Evolutionary conservation across 768 basidiomycete genomes (phyloP).

Genomic region (Candolleomyces efflorescens): DNA sequence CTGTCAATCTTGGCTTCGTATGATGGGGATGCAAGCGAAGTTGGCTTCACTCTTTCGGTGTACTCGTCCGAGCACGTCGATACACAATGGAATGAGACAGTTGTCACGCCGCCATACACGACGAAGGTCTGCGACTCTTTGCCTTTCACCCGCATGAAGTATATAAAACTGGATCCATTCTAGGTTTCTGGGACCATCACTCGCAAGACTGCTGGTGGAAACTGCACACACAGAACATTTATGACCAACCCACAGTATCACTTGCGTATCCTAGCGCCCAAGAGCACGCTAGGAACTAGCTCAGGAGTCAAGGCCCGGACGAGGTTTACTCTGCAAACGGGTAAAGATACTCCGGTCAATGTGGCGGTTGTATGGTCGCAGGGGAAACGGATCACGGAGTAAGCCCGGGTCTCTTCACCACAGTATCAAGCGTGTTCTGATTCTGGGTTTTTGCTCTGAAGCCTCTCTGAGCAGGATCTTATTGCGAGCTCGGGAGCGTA

Average conservation of each 20-base stretch:
- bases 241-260: conserved; percentile 90
- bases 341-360: conserved; percentile 70
- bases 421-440: background rate
- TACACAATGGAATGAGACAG: conserved; percentile 45
- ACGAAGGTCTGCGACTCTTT: conserved; percentile 26
- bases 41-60: conserved; percentile 66
- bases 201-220: conserved; percentile 77
- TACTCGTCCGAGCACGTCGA: conserved; percentile 38
- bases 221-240: conserved; percentile 72
- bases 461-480: conserved; percentile 63
- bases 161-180: background rate
- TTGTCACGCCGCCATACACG: conserved; percentile 33
- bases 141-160: background rate
- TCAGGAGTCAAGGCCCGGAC: conserved; percentile 25
- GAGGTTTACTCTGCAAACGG: conserved; percentile 46
- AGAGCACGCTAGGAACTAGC: conserved; percentile 1
- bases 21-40: conserved; percentile 56
- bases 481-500: conserved; percentile 77
- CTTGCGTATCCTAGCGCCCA: conserved; percentile 48
- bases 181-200: conserved; percentile 64
- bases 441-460: conserved; percentile 16
- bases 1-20: conserved; percentile 62
- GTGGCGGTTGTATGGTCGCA: conserved; percentile 69
- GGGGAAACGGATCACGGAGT: conserved; percentile 76
- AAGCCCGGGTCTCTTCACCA: too few species aligned